Evolutionary conservation across 2,329 filamentous ascomycete genomes (phyloP), one percentile per base, ranked within the genome.

Genomic region (Apiospora koreana): DNA sequence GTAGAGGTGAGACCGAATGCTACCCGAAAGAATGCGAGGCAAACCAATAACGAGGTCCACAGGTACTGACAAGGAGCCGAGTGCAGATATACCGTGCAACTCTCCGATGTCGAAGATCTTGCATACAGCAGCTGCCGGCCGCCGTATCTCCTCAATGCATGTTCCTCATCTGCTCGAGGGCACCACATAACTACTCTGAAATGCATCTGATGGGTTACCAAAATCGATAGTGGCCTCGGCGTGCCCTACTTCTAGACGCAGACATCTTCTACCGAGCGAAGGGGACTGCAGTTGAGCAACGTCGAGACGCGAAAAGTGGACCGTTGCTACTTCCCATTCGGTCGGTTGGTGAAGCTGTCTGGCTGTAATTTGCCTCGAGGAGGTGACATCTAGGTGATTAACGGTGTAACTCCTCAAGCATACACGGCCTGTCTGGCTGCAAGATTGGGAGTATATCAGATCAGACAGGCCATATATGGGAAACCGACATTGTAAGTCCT

Each of bases 311-410:
- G 43, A 68, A 68, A 23, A 50, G 31, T 46, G 43, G 66, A 35
- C 7, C 41, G 42, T 28, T 38, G 43, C 48, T 21, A 68, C 54
- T 62, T 62, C 66, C 66, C 45, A 41, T 50, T 46, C 43, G 46
- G 66, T 48, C 64, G 21, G 21, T 45, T 66, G 64, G 42, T 31
- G 35, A 31, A n/a, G n/a, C 38, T 66, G 64, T 66, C 64, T 66
- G 64, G 64, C 23, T 43, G 64, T 45, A 66, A 66, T 66, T 45
- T 66, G 64, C 64, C 64, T 66, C 64, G 64, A 66, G 64, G 64
- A 66, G 64, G 64, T 66, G 64, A 62, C 54, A 62, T 62, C 54
- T 38, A 62, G 28, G 64, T 43, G 23, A 43, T 66, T 45, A 42
- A 42, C n/a, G 38, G 64, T 66, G 64, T 42, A 45, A 66, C 38